Percentiles rank a stretch among this genome's conserved stretches.
phyloP scores from a whole-genome alignment of 1,139 yeast species.

The Spathaspora sp. region DNA sequence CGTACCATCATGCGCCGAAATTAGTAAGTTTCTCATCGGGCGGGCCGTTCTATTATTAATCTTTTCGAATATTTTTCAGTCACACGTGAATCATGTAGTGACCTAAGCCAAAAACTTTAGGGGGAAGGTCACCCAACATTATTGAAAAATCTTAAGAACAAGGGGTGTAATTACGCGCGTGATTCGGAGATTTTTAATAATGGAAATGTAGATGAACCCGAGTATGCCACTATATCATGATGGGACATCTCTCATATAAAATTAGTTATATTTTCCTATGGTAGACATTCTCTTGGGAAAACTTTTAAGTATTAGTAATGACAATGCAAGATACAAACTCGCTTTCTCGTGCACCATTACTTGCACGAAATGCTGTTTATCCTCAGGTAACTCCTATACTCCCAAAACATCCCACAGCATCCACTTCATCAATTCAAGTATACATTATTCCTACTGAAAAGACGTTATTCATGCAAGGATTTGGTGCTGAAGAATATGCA shows the following conservation, averaged over 20 bases:
- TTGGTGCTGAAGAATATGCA: conserved; percentile 60
- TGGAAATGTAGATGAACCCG: too few relatives aligned
- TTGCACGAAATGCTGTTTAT: background rate
- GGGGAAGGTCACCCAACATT: too few relatives aligned
- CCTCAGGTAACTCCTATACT: conserved; percentile 33
- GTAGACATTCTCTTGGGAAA: background rate
- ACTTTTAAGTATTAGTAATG: background rate
- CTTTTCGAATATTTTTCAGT: too few relatives aligned
- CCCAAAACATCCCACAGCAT: conserved; percentile 49
- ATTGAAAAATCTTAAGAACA: background rate
- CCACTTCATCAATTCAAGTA: conserved; percentile 48
- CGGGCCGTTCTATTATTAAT: too few relatives aligned
- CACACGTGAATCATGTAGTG: too few relatives aligned
- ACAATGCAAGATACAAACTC: background rate
- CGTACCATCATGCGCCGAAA: too few relatives aligned
- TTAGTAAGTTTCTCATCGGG: too few relatives aligned
- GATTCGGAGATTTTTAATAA: background rate
- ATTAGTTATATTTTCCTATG: background rate
- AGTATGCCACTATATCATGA: too few relatives aligned
- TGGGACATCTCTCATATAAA: background rate
- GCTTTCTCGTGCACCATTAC: background rate
- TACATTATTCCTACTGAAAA: conserved; percentile 76
- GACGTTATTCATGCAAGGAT: conserved; percentile 78
- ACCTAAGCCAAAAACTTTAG: too few relatives aligned
- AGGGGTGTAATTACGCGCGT: background rate